Evolutionary conservation across 495 filamentous ascomycete genomes (phyloP).

Genomic region (Choiromyces venosus): DNA sequence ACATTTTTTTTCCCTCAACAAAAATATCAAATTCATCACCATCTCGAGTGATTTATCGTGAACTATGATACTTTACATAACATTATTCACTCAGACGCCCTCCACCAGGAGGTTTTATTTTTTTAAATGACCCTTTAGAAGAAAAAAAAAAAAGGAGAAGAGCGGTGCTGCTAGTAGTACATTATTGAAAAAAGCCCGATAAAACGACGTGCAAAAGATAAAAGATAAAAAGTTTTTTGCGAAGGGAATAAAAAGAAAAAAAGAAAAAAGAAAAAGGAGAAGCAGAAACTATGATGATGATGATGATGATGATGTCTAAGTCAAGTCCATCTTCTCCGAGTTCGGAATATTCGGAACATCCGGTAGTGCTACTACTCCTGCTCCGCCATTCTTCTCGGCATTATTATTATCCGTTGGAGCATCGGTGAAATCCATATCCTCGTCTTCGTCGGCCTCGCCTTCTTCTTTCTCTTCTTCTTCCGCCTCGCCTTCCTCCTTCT

Average conservation of each 20-base stretch:
- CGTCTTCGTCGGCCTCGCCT: constrained; percentile 12
- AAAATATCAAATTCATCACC: background rate
- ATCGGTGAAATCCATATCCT: background rate
- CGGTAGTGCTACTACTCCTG: background rate
- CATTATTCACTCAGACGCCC: background rate
- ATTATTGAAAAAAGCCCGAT: background rate
- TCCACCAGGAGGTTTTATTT: background rate
- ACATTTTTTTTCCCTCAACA: too few relatives aligned
- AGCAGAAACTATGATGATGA: too few relatives aligned
- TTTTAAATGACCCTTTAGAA: background rate
- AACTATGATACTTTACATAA: background rate
- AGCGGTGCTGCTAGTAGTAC: background rate
- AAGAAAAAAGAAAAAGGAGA: too few relatives aligned
- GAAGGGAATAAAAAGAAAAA: background rate
- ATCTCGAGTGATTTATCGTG: background rate
- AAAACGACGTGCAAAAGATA: background rate
- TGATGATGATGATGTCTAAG: background rate
- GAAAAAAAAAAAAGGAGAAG: too few relatives aligned
- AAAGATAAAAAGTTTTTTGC: background rate
- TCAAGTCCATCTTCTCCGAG: background rate
- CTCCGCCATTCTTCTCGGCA: background rate
- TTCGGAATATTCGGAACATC: background rate
- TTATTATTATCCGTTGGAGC: background rate
- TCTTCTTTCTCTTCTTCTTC: constrained; percentile 43
- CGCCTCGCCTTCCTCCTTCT: constrained; percentile 63